Percentiles rank a stretch among this genome's conserved stretches.
These are phyloP conservation scores for Colletotrichum lupini DNA, from an alignment of 2,329 filamentous ascomycete genomes.

Conservation along the genomic window DNA sequence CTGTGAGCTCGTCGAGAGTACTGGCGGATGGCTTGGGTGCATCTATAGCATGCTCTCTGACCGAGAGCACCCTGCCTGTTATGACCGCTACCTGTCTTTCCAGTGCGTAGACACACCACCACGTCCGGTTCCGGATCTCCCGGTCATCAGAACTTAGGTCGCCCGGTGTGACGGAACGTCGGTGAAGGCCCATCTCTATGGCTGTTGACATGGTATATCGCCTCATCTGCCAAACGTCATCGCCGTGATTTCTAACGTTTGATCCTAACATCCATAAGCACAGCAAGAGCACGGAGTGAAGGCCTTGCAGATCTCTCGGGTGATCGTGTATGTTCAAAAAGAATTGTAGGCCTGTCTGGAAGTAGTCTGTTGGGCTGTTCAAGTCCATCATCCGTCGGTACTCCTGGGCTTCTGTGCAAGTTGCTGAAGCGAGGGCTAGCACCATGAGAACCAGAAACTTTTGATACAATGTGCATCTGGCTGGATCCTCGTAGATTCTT, in stretches of 20 bases:
- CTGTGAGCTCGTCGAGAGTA: conserved; percentile 34
- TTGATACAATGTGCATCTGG: conserved; percentile 29
- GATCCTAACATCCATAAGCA: conserved; percentile 42
- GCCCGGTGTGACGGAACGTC: conserved; percentile 37
- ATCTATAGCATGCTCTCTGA: conserved; percentile 40
- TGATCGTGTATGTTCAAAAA: conserved; percentile 38
- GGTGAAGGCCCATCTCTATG: conserved; percentile 40
- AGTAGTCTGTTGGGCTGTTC: conserved; percentile 38
- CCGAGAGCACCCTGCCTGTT: conserved; percentile 39
- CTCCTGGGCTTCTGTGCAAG: conserved; percentile 27
- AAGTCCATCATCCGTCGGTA: conserved; percentile 38
- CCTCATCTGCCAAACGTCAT: conserved; percentile 42
- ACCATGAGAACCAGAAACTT: conserved; percentile 37
- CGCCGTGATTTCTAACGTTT: conserved; percentile 24
- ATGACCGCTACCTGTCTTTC: conserved; percentile 40
- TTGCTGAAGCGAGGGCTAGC: conserved; percentile 37
- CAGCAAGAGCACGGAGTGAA: conserved; percentile 39
- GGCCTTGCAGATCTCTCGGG: conserved; percentile 35
- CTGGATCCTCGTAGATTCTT: conserved; percentile 34
- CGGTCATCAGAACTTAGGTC: conserved; percentile 37
- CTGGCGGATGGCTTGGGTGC: conserved; percentile 32
- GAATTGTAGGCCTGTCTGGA: conserved; percentile 38
- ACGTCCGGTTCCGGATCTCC: conserved; percentile 39
- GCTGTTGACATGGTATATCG: conserved; percentile 42
- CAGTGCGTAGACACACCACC: conserved; percentile 40